Evolutionary conservation across 2,329 filamentous ascomycete species (phyloP).

Genomic region (Teratosphaeria epicoccoides): DNA sequence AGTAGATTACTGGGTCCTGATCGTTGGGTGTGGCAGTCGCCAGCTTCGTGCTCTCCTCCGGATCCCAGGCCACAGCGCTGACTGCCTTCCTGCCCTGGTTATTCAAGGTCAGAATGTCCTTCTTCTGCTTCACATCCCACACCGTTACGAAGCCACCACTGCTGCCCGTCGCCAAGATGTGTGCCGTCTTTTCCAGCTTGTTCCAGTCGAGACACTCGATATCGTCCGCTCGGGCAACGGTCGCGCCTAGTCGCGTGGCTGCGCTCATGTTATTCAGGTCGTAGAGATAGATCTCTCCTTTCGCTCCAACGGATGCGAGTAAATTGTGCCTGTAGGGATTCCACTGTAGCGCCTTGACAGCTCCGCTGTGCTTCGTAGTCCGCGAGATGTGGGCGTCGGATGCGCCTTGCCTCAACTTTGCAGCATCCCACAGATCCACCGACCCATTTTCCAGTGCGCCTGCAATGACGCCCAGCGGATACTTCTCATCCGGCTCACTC

Average conservation of each 20-base stretch:
- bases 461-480: constrained; percentile 80
- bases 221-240: constrained; percentile 82
- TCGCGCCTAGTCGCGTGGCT: constrained; percentile 79
- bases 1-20: constrained; percentile 71
- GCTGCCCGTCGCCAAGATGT: constrained; percentile 91
- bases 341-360: constrained; percentile 93
- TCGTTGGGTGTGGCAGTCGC: constrained; percentile 87
- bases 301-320: constrained; percentile 81
- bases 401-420: constrained; percentile 42
- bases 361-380: constrained; percentile 79
- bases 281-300: constrained; percentile 93
- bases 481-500: constrained; percentile 68
- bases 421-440: constrained; percentile 87
- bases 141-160: constrained; percentile 92
- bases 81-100: constrained; percentile 80
- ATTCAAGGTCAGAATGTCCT: constrained; percentile 90
- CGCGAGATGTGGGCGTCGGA: constrained; percentile 73
- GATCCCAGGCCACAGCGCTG: constrained; percentile 94
- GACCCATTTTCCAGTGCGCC: constrained; percentile 91
- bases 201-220: constrained; percentile 98
- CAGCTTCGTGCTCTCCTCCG: constrained; percentile 82
- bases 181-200: constrained; percentile 69
- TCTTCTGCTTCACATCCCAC: constrained; percentile 97
- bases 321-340: constrained; percentile 87
- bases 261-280: constrained; percentile 83